phyloP scores from a whole-genome alignment of 306 rosid genomes.

The Prunus padus region DNA sequence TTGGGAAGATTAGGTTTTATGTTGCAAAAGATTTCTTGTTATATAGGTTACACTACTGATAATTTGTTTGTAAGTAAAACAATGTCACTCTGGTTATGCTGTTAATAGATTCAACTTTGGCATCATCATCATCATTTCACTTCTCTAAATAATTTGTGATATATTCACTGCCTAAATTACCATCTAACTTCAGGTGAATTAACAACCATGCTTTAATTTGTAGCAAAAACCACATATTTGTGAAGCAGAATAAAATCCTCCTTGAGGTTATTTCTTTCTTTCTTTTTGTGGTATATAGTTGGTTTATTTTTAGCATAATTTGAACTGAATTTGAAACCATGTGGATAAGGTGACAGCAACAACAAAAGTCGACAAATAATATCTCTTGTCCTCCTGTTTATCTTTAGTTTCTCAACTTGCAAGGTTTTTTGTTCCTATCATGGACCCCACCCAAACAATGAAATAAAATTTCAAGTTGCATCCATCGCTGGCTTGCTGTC shows the following conservation, averaged over 20 bases:
- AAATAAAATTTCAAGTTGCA: background rate
- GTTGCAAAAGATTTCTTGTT: background rate
- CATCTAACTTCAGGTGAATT: background rate
- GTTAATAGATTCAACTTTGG: background rate
- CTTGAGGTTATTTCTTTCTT: background rate
- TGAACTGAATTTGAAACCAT: background rate
- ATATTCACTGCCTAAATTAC: background rate
- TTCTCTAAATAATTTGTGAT: background rate
- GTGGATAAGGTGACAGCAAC: background rate
- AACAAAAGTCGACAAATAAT: background rate
- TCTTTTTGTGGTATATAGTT: background rate
- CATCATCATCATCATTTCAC: background rate
- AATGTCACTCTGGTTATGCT: background rate
- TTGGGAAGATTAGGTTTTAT: background rate
- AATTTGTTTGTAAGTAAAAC: constrained; percentile 6
- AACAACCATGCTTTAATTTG: background rate
- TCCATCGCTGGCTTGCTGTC: background rate
- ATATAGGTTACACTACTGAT: background rate
- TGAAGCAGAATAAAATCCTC: no score
- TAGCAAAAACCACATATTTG: no score
- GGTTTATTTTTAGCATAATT: background rate
- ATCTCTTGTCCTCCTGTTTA: background rate
- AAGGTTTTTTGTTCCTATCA: background rate
- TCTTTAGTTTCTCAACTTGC: constrained; percentile 6
- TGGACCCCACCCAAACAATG: no score